Evolutionary conservation across 2,329 filamentous ascomycete genomes (phyloP).

Genomic region (Bipolaris zeicola): DNA sequence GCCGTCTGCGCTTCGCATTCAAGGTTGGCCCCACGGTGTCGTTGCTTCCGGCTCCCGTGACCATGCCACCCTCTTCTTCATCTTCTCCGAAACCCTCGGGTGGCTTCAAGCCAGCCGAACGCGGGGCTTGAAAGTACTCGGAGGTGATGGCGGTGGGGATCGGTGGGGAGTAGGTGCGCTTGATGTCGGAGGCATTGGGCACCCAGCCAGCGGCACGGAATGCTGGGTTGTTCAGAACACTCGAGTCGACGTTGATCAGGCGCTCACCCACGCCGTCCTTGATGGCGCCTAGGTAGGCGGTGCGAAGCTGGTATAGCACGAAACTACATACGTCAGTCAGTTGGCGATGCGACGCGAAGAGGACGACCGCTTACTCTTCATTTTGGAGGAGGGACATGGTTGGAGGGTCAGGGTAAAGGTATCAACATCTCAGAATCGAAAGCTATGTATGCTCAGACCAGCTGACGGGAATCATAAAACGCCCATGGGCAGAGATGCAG

Average conservation of each 20-base stretch:
- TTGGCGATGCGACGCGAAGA: constrained; percentile 4
- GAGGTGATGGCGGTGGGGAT: constrained; percentile 82
- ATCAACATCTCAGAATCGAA: constrained; percentile 25
- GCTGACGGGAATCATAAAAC: constrained; percentile 34
- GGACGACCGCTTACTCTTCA: constrained; percentile 48
- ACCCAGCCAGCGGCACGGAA: constrained; percentile 86
- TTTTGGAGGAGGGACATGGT: constrained; percentile 54
- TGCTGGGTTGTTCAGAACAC: constrained; percentile 76
- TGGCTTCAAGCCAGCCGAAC: constrained; percentile 61
- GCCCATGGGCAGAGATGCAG: constrained; percentile 9
- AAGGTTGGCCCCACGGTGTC: constrained; percentile 70
- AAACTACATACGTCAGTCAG: constrained; percentile 60
- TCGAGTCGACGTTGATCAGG: constrained; percentile 79
- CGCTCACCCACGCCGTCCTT: constrained; percentile 85
- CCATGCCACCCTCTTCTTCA: constrained; percentile 72
- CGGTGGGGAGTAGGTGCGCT: constrained; percentile 82
- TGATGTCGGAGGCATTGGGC: constrained; percentile 73
- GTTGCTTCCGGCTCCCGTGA: constrained; percentile 67
- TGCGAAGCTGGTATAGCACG: constrained; percentile 80
- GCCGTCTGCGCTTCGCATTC: constrained; percentile 68
- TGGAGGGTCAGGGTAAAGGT: constrained; percentile 10
- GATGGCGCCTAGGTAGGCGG: constrained; percentile 78
- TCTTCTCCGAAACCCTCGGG: constrained; percentile 67
- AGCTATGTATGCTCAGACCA: constrained; percentile 34
- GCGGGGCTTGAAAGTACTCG: constrained; percentile 79